phyloP scores from a whole-genome alignment of 345 rosid genomes.

The Aegle marmelos region DNA sequence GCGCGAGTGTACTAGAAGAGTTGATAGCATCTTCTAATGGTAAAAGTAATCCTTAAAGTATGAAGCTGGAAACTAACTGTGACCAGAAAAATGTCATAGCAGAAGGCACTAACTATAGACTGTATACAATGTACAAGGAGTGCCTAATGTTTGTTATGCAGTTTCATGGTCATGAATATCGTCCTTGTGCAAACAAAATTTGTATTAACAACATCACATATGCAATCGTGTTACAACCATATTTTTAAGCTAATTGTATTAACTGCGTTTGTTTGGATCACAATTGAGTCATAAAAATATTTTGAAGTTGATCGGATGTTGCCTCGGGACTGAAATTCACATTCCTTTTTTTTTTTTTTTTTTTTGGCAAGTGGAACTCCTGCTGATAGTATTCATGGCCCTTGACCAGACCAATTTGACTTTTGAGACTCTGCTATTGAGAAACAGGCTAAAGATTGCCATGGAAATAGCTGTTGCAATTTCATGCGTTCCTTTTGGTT shows the following conservation, averaged over 20 bases:
- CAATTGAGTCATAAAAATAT: no score
- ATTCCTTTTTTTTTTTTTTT: no score
- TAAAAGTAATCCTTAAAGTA: neutral
- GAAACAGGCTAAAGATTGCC: no score
- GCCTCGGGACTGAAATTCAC: neutral
- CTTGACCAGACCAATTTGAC: no score
- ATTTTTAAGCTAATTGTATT: neutral
- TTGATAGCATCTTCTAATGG: neutral
- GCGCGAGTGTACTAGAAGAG: neutral
- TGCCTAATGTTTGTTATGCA: conserved; percentile 11
- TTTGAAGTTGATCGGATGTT: no score
- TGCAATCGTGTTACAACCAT: neutral
- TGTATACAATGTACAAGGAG: conserved; percentile 5
- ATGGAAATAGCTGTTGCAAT: neutral
- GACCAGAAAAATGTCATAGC: neutral
- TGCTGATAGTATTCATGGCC: no score
- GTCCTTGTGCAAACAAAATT: neutral
- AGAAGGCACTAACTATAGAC: neutral
- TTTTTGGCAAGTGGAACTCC: neutral
- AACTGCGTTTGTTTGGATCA: neutral
- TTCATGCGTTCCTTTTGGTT: no score
- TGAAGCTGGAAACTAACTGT: conserved; percentile 1
- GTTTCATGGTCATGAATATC: neutral
- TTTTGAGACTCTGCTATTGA: no score
- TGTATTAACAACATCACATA: conserved; percentile 5